Evolutionary conservation across 768 basidiomycete genomes (phyloP).

Genomic region (Suillus lakei): DNA sequence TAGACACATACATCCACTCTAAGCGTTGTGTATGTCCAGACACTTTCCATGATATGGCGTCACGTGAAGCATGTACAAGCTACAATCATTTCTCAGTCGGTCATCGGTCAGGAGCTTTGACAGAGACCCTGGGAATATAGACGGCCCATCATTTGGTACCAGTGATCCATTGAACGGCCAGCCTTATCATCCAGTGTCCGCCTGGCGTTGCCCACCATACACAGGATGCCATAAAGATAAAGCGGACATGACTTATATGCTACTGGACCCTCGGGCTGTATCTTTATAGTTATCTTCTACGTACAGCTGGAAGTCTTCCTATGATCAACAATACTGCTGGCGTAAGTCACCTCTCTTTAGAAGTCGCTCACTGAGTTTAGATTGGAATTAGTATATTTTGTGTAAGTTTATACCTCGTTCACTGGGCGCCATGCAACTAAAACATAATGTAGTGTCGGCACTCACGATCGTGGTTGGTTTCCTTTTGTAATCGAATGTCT

Average conservation of each 20-base stretch:
- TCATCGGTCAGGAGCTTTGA: too few relatives aligned
- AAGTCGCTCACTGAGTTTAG: background rate
- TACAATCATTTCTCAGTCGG: too few relatives aligned
- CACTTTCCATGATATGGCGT: background rate
- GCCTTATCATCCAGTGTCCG: background rate
- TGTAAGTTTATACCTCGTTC: background rate
- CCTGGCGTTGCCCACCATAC: background rate
- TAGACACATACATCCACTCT: background rate
- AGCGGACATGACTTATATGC: background rate
- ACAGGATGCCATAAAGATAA: background rate
- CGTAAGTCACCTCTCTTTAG: background rate
- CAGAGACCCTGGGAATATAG: background rate
- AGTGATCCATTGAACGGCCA: background rate
- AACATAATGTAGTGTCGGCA: background rate
- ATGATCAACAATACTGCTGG: background rate
- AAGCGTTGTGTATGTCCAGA: background rate
- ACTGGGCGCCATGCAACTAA: background rate
- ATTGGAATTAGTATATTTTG: background rate
- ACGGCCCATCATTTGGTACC: background rate
- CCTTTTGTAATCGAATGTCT: background rate
- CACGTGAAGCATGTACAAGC: background rate
- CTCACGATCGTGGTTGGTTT: constrained; percentile 1
- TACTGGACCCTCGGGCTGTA: too few relatives aligned
- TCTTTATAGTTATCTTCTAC: background rate
- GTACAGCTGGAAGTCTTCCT: background rate